A percentile compares a stretch with the other conserved stretches of the same genome.
Conservation (phyloP, 495 filamentous ascomycete species). For the Tirmania nivea region DNA sequence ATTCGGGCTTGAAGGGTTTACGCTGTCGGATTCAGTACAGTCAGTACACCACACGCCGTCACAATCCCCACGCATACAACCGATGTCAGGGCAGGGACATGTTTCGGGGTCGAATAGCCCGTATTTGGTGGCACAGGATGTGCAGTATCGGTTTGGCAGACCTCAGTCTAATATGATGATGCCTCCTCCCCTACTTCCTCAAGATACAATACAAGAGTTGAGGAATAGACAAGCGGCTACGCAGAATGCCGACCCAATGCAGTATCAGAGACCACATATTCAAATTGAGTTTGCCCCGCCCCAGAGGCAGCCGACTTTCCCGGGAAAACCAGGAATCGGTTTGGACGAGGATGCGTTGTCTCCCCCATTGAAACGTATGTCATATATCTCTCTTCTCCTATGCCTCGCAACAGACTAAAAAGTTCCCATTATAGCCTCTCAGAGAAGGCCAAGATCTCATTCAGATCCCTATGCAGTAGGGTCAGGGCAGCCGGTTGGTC, state of each 20-base stretch:
- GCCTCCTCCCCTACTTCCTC: constrained; percentile 30
- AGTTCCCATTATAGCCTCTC: neutral
- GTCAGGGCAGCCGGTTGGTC: constrained; percentile 25
- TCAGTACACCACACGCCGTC: constrained; percentile 17
- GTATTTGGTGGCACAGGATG: constrained; percentile 42
- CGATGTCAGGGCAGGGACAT: constrained; percentile 24
- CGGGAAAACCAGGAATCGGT: constrained; percentile 32
- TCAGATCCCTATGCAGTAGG: constrained; percentile 44
- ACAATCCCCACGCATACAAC: constrained; percentile 13
- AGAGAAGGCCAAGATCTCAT: constrained; percentile 32
- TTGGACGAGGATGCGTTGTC: constrained; percentile 58
- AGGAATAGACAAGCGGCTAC: constrained; percentile 26
- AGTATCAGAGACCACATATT: constrained; percentile 49
- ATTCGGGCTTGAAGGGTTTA: constrained; percentile 8
- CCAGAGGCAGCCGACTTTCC: constrained; percentile 45
- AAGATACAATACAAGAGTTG: constrained; percentile 26
- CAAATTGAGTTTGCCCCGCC: constrained; percentile 78
- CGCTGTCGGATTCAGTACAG: constrained; percentile 18
- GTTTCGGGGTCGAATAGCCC: constrained; percentile 25
- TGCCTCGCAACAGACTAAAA: neutral
- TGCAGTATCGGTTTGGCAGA: constrained; percentile 32
- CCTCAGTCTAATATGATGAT: constrained; percentile 27
- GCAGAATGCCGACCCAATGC: constrained; percentile 51
- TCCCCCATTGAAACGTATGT: constrained; percentile 65
- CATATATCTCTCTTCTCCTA: neutral